These are phyloP conservation scores for Xylaria multiplex DNA, from an alignment of 2,329 filamentous ascomycete genomes.

Conservation along the genomic window DNA sequence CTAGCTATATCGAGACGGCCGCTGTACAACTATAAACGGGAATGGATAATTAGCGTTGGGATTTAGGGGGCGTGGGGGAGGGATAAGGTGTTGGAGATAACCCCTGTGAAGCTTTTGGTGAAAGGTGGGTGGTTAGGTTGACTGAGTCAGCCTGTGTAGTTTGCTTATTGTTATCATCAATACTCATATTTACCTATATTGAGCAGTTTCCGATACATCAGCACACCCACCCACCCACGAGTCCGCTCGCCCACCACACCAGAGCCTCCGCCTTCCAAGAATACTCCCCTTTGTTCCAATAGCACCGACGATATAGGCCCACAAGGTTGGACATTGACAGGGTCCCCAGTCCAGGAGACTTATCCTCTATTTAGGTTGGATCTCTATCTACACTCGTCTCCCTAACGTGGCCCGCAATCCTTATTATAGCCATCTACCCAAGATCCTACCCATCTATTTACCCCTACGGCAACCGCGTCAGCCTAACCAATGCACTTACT, in stretches of 20 bases:
- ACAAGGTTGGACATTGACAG: no score
- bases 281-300: not conserved
- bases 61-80: not conserved
- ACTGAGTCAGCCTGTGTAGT: conserved; percentile 2
- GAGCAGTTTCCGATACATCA: conserved; percentile 4
- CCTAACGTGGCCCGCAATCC: not conserved
- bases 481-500: conserved; percentile 48
- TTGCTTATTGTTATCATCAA: conserved; percentile 22
- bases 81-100: not conserved
- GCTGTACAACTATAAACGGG: conserved; percentile 9
- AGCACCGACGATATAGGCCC: not conserved
- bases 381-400: conserved; percentile 8
- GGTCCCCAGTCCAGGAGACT: not conserved
- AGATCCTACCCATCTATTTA: not conserved
- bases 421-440: not conserved
- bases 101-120: not conserved
- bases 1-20: conserved; percentile 1
- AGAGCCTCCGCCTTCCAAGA: not conserved
- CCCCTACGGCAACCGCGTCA: not conserved
- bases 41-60: not conserved
- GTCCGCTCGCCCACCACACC: not conserved
- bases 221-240: not conserved
- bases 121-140: no score
- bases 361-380: conserved; percentile 10
- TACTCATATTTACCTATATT: conserved; percentile 16